A percentile compares a stretch with the other conserved stretches of the same genome.
These are phyloP conservation scores for Akanthomyces muscarius DNA, from an alignment of 2,329 filamentous ascomycete species.

Conservation along the genomic window DNA sequence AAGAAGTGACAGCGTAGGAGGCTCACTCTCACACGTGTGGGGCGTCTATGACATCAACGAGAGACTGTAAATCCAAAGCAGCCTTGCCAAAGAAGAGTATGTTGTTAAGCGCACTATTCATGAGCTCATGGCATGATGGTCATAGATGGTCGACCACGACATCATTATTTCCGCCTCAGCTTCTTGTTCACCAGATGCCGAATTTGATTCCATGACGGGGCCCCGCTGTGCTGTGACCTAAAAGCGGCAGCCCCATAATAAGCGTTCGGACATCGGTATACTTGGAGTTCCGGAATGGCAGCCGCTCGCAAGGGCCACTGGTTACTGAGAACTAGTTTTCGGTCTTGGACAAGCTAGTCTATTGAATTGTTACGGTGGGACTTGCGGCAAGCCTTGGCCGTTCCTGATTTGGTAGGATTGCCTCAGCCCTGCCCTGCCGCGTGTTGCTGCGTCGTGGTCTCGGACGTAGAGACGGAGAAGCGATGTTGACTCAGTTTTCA, in stretches of 20 bases:
- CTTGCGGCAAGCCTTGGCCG: background rate
- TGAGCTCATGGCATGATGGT: too few relatives aligned
- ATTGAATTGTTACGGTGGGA: too few relatives aligned
- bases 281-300: background rate
- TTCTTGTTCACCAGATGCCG: too few relatives aligned
- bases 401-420: background rate
- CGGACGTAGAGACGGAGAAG: background rate
- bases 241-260: background rate
- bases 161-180: too few relatives aligned
- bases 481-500: background rate
- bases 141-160: too few relatives aligned
- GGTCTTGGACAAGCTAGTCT: background rate
- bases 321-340: too few relatives aligned
- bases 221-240: background rate
- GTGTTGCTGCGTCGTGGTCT: background rate
- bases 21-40: too few relatives aligned
- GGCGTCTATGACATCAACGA: too few relatives aligned
- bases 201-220: background rate
- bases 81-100: too few relatives aligned
- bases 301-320: background rate
- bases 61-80: too few relatives aligned
- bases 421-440: background rate
- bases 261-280: conserved; percentile 9
- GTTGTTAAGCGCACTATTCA: too few relatives aligned
- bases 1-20: too few relatives aligned